A percentile compares a stretch with the other conserved stretches of the same genome.
Conservation (phyloP, 2,329 filamentous ascomycete genomes). For the Fusarium anguioides region DNA sequence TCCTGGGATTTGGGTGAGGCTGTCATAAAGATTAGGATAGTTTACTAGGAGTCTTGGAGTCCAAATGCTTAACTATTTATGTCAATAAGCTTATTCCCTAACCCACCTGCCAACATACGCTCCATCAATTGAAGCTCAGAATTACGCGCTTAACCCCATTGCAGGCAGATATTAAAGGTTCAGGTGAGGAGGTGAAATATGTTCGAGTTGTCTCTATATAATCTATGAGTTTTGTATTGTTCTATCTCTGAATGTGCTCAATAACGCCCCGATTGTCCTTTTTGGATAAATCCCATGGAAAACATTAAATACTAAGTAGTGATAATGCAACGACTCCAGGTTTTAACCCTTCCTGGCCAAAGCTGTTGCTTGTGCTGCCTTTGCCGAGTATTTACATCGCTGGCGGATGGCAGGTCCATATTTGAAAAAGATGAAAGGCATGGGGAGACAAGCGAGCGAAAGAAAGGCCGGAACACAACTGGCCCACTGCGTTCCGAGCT, state of each 20-base stretch:
- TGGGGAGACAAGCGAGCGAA: conserved; percentile 36
- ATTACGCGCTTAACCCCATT: background rate
- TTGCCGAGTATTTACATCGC: conserved; percentile 40
- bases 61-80: too few species aligned
- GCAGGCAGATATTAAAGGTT: background rate
- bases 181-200: background rate
- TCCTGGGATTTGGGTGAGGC: too few species aligned
- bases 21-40: too few species aligned
- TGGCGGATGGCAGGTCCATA: conserved; percentile 36
- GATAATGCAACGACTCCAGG: accelerated
- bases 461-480: conserved; percentile 39
- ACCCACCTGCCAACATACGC: too few species aligned
- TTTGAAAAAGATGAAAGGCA: conserved; percentile 40
- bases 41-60: too few species aligned
- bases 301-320: background rate
- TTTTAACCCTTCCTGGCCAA: conserved; percentile 3
- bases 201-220: background rate
- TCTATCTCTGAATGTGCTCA: background rate
- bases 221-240: background rate
- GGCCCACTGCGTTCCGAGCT: conserved; percentile 42
- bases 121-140: background rate
- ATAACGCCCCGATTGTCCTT: background rate
- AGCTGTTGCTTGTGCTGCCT: conserved; percentile 28
- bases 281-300: accelerated
- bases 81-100: too few species aligned